These are phyloP conservation scores for Thelonectria rubi DNA, from an alignment of 2,329 filamentous ascomycete species.

Conservation along the genomic window DNA sequence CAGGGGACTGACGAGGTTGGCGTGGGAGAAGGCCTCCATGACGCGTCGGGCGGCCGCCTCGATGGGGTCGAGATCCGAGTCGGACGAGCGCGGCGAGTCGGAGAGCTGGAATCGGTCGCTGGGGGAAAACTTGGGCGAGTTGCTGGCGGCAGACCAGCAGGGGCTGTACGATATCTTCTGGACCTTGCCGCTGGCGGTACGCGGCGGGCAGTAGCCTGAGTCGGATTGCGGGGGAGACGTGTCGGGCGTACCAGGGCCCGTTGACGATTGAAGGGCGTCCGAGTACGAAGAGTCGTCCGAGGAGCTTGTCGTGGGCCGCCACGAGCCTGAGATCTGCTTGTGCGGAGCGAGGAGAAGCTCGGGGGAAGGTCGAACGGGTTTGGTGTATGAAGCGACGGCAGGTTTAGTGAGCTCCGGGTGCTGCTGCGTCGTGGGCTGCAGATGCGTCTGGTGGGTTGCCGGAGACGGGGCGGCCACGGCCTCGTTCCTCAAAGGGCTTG, in stretches of 20 bases:
- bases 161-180: slow-evolving; percentile 29
- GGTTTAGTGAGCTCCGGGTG: neutral
- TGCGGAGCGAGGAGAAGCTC: slow-evolving; percentile 23
- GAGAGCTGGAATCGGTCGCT: slow-evolving; percentile 35
- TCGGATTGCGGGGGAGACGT: slow-evolving; percentile 54
- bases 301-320: slow-evolving; percentile 42
- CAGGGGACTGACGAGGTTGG: slow-evolving; percentile 31
- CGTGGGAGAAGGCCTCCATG: slow-evolving; percentile 44
- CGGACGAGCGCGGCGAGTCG: slow-evolving; percentile 19
- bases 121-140: slow-evolving; percentile 32
- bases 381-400: slow-evolving; percentile 11
- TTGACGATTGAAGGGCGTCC: slow-evolving; percentile 51
- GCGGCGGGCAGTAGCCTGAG: slow-evolving; percentile 42
- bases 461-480: slow-evolving; percentile 11
- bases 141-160: slow-evolving; percentile 34
- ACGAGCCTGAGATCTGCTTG: slow-evolving; percentile 11
- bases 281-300: slow-evolving; percentile 52
- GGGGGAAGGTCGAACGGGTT: slow-evolving; percentile 9
- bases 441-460: neutral
- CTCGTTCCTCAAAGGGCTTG: slow-evolving; percentile 26
- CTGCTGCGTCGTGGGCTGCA: neutral
- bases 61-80: slow-evolving; percentile 41
- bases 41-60: slow-evolving; percentile 46
- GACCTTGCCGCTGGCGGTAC: slow-evolving; percentile 24
- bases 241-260: slow-evolving; percentile 50